These are phyloP conservation scores for Tilletia walkeri DNA, from an alignment of 1,284 basidiomycete genomes.

Conservation along the genomic window DNA sequence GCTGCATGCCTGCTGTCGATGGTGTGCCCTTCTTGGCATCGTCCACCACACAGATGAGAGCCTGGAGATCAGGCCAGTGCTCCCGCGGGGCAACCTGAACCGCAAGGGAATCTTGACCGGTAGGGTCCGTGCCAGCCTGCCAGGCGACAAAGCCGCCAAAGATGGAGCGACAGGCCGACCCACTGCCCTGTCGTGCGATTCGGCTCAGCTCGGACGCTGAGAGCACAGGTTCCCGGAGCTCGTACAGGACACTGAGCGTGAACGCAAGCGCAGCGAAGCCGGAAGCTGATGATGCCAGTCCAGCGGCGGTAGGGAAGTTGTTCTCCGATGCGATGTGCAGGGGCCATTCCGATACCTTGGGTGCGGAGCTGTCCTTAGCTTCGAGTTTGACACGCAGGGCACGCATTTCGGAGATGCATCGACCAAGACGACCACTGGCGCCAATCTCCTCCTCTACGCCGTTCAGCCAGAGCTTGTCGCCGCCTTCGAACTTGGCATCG, in stretches of 20 bases:
- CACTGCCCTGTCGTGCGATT: conserved; percentile 94
- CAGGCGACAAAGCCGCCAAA: conserved; percentile 97
- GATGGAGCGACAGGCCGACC: conserved; percentile 94
- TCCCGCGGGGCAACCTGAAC: conserved; percentile 69
- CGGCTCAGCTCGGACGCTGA: conserved; percentile 69
- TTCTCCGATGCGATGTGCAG: conserved; percentile 83
- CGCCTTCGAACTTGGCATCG: conserved; percentile 69
- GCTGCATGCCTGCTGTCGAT: conserved; percentile 94
- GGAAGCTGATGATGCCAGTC: conserved; percentile 92
- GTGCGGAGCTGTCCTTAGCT: conserved; percentile 49
- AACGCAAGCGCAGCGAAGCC: conserved; percentile 92
- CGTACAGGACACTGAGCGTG: conserved; percentile 82
- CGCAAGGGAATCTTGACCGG: conserved; percentile 84
- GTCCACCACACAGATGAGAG: conserved; percentile 93
- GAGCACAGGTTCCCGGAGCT: conserved; percentile 65
- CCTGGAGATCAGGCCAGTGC: conserved; percentile 79
- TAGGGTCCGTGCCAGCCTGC: conserved; percentile 71
- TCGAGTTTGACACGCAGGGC: conserved; percentile 73
- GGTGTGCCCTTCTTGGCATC: conserved; percentile 96
- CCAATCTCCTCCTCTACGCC: conserved; percentile 86
- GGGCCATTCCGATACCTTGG: conserved; percentile 46
- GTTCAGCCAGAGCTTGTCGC: conserved; percentile 80
- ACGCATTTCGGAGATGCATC: conserved; percentile 86
- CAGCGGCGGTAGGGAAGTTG: conserved; percentile 98
- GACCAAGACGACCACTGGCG: conserved; percentile 71